Evolutionary conservation across 768 basidiomycete species (phyloP).

Genomic region (Calocera viscosa): DNA sequence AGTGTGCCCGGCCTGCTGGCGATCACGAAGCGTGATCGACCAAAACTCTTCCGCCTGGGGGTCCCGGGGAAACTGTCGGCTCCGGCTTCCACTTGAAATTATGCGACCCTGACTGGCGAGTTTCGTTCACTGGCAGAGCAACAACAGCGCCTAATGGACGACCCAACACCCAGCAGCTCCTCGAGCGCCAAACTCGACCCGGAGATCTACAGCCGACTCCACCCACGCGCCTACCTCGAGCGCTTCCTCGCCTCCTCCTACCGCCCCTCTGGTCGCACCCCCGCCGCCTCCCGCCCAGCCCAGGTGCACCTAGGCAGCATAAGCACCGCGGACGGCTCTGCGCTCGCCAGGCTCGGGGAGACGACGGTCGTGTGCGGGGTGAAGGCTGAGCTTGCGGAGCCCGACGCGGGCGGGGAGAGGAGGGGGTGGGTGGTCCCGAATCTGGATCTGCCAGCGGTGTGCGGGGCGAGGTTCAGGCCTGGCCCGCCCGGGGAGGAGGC

Average conservation of each 20-base stretch:
- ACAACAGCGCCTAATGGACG: background rate
- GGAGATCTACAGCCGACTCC: conserved; percentile 39
- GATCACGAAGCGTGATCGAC: background rate
- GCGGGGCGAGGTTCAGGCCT: conserved; percentile 86
- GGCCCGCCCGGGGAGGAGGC: conserved; percentile 93
- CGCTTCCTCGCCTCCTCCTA: conserved; percentile 66
- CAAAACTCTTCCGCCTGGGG: background rate
- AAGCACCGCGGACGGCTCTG: conserved; percentile 85
- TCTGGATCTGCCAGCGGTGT: conserved; percentile 84
- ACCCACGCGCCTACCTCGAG: conserved; percentile 78
- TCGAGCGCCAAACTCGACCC: background rate
- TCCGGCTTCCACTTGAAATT: background rate
- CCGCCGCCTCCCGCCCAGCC: background rate
- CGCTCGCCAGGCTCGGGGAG: conserved; percentile 77
- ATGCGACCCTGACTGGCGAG: background rate
- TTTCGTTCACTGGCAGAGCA: background rate
- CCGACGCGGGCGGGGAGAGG: conserved; percentile 39
- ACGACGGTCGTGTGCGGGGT: conserved; percentile 95
- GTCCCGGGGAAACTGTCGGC: background rate
- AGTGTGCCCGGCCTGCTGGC: too few species aligned
- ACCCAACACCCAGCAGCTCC: too few species aligned
- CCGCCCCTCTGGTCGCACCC: conserved; percentile 72
- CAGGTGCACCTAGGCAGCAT: conserved; percentile 55
- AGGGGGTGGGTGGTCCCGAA: conserved; percentile 59
- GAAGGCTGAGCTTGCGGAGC: conserved; percentile 89